Evolutionary conservation across 805 yeast species (phyloP).

Genomic region (Schwanniomyces sp.): DNA sequence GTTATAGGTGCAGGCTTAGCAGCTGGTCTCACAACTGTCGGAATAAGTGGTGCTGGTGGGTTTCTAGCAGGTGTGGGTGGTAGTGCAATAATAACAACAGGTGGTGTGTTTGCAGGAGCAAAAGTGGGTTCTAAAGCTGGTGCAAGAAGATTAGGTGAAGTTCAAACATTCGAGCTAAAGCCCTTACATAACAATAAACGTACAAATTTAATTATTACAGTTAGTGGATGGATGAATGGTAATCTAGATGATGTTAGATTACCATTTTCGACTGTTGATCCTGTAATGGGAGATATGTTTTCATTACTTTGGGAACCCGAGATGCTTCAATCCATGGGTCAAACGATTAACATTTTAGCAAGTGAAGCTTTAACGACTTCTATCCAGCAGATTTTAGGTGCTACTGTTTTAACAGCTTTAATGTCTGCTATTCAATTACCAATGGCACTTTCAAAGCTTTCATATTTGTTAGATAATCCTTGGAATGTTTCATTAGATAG

Average conservation of each 20-base stretch:
- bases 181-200: slow-evolving; percentile 91
- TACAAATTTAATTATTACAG: slow-evolving; percentile 81
- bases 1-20: slow-evolving; percentile 98
- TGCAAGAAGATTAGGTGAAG: slow-evolving; percentile 84
- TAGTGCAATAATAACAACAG: slow-evolving; percentile 87
- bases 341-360: slow-evolving; percentile 89
- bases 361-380: slow-evolving; percentile 91
- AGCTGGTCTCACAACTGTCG: slow-evolving; percentile 93
- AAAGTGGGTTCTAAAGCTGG: slow-evolving; percentile 85
- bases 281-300: slow-evolving; percentile 94
- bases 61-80: slow-evolving; percentile 97
- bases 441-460: slow-evolving; percentile 83
- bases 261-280: slow-evolving; percentile 95
- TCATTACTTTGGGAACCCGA: slow-evolving; percentile 98
- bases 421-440: slow-evolving; percentile 95
- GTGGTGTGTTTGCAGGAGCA: slow-evolving; percentile 91
- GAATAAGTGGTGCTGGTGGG: slow-evolving; percentile 89
- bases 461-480: slow-evolving; percentile 90
- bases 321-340: slow-evolving; percentile 93
- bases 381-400: slow-evolving; percentile 92
- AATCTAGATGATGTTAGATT: slow-evolving; percentile 92
- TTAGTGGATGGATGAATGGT: slow-evolving; percentile 98
- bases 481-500: slow-evolving; percentile 97
- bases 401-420: slow-evolving; percentile 81
- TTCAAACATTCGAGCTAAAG: slow-evolving; percentile 87